Base-by-base conservation (phyloP, 495 filamentous ascomycete genomes). In the Alectoria sarmentosa region DNA sequence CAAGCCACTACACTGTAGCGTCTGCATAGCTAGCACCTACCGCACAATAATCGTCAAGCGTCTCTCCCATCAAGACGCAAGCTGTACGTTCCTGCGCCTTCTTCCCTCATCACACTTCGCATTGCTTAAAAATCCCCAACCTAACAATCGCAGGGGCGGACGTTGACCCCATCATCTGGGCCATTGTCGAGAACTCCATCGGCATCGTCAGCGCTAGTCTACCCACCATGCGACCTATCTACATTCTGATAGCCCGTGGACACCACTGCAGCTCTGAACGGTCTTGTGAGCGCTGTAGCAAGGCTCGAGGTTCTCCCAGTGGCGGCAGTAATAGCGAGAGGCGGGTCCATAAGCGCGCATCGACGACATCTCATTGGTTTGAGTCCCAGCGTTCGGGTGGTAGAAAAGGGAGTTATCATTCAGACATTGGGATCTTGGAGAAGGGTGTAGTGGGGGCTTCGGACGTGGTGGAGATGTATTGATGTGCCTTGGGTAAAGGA, bases 201-300 rank as follows among this genome's bases (percentile, higher is more conserved):
- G 64, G 64, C 39, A 61, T 62, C 58, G 58, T 66, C 21, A 49
- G 64, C 58, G 64, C 64, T 48, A 60, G 64, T n/a, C 58, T 66
- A 0, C 58, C 58, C 23, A 66, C 64, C 28, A n/a, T 66, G 11
- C 64, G 64, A 19, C 64, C 64, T 11, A 58, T 66, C 7, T 60
- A 52, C 58, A 42, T 28, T 38, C 15, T 64, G 7, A 9, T 52
- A 21, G 52, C 44, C 32, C 62, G 52, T 19, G 62, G 62, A 2
- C 62, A 64, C 62, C 23, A 64, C 37, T 64, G 62, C 62, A 28
- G 3, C 15, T 49, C n/a, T 10, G 23, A 13, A n/a, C 10, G 1
- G n/a, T n/a, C n/a, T n/a, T n/a, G n/a, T n/a, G n/a, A n/a, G n/a
- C n/a, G n/a, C n/a, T n/a, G n/a, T n/a, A n/a, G n/a, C n/a, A n/a